These are phyloP conservation scores for Anacardium occidentale DNA, from an alignment of 345 rosid species.

Conservation along the genomic window DNA sequence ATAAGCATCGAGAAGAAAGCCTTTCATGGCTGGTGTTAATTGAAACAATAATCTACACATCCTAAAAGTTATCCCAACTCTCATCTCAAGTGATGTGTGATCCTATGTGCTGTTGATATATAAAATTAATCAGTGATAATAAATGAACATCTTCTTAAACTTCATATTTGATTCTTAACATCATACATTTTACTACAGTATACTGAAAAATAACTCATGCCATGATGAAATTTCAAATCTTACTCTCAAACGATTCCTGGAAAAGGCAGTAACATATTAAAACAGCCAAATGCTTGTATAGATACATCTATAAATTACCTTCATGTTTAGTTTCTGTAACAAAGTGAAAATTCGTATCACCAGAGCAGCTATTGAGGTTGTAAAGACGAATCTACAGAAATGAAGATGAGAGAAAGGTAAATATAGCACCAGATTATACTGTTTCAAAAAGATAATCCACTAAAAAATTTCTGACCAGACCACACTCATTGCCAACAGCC, in stretches of 20 bases:
- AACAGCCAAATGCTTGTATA: background rate
- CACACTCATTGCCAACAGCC: slow-evolving; percentile 62
- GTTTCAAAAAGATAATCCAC: background rate
- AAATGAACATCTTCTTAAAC: background rate
- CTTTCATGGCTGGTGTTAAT: background rate
- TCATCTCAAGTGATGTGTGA: no score
- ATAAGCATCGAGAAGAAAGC: background rate
- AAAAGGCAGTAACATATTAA: background rate
- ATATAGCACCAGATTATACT: slow-evolving; percentile 12
- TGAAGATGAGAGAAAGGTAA: slow-evolving; percentile 11
- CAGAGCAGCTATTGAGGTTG: slow-evolving; percentile 34
- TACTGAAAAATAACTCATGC: slow-evolving; percentile 1
- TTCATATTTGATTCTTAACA: background rate
- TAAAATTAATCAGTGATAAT: background rate
- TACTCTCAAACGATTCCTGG: background rate
- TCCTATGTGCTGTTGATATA: no score
- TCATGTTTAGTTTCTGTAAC: slow-evolving; percentile 44
- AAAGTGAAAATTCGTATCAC: slow-evolving; percentile 34
- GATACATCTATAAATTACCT: slow-evolving; percentile 37
- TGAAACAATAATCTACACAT: background rate
- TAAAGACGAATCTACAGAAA: slow-evolving; percentile 52
- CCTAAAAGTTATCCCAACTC: no score
- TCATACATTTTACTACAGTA: background rate
- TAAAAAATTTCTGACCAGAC: slow-evolving; percentile 50
- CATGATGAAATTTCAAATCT: background rate